These are phyloP conservation scores for Papiliotrema laurentii DNA, from an alignment of 1,284 basidiomycete species.

Conservation along the genomic window DNA sequence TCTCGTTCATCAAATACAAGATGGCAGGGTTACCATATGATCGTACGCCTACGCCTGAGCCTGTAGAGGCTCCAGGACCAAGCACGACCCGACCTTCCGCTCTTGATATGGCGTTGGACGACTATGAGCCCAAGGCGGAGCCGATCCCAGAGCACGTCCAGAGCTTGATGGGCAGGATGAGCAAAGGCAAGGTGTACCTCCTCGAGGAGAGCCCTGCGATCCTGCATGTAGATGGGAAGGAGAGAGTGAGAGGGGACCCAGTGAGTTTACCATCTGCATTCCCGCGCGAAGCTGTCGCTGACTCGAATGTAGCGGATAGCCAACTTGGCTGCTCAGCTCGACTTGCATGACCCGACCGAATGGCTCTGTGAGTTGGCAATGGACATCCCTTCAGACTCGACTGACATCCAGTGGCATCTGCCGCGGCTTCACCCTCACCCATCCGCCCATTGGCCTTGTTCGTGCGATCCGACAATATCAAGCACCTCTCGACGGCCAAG, in stretches of 20 bases:
- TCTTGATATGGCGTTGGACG: slow-evolving; percentile 30
- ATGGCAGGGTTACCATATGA: slow-evolving; percentile 32
- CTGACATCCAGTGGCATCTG: slow-evolving; percentile 25
- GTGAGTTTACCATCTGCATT: slow-evolving; percentile 18
- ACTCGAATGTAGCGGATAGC: slow-evolving; percentile 36
- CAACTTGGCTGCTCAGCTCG: slow-evolving; percentile 30
- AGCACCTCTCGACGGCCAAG: slow-evolving; percentile 41
- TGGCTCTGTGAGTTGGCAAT: slow-evolving; percentile 38
- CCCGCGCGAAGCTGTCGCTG: no score
- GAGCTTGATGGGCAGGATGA: slow-evolving; percentile 41
- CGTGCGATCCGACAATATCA: slow-evolving; percentile 35
- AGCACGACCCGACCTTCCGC: background rate
- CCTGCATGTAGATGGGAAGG: slow-evolving; percentile 29
- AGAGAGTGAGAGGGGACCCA: slow-evolving; percentile 29
- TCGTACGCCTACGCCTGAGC: slow-evolving; percentile 23
- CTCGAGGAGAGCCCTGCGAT: slow-evolving; percentile 40
- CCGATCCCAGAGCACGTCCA: slow-evolving; percentile 35
- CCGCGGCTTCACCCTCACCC: slow-evolving; percentile 18
- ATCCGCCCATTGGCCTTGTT: slow-evolving; percentile 35
- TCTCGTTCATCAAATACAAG: no score
- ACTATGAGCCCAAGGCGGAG: slow-evolving; percentile 17
- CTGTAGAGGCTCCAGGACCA: background rate
- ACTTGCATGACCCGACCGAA: slow-evolving; percentile 36
- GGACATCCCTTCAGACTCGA: background rate
- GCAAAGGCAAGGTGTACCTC: slow-evolving; percentile 40